Evolutionary conservation across 257 asterid species (phyloP), one percentile per base, ranked within the genome.

Genomic region (Eucommia ulmoides): DNA sequence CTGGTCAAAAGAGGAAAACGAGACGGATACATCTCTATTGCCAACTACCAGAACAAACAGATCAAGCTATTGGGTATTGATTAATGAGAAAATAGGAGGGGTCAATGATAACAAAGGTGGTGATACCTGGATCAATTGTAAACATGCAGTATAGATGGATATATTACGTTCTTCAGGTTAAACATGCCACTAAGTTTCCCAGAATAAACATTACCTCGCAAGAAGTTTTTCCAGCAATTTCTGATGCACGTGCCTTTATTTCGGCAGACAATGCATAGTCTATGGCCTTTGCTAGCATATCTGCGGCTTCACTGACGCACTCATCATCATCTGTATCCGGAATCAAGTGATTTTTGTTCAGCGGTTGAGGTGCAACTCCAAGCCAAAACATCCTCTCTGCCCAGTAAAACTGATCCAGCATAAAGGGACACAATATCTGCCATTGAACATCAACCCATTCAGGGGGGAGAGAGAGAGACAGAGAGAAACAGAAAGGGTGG

Each of bases 361-460:
- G 63, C 23, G 96, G 96, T 77, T 82, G 85, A 0, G 97, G 74
- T 62, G 93, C 66, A 52, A 89, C 97, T 17, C 97, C 97, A 22
- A 85, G 84, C 97, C 97, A 85, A 78, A 63, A 82, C 94, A 89
- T 85, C 63, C 96, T 82, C 74, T 89, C 98, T 15, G 96, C 98
- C 96, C 98, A 89, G 49, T 89, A 89, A 66, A 78, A 85, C 54
- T 89, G 96, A 65, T 89, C 98, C 75, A 85, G 67, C 61, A 82
- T 69, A 67, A 89, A 82, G 16, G 96, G 98, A 41, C 98, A 89
- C 46, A 89, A 60, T 24, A 89, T 68, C 98, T 89, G 80, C 51
- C 53, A 64, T 42, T 41, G 47, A 26, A 52, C 8, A 33, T 24
- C 20, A 42, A 42, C 6, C 2, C 8, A n/a, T 11, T 3, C n/a